These are phyloP conservation scores for Ascomycota sp. DNA, from an alignment of 2,329 filamentous ascomycete genomes.

Conservation along the genomic window DNA sequence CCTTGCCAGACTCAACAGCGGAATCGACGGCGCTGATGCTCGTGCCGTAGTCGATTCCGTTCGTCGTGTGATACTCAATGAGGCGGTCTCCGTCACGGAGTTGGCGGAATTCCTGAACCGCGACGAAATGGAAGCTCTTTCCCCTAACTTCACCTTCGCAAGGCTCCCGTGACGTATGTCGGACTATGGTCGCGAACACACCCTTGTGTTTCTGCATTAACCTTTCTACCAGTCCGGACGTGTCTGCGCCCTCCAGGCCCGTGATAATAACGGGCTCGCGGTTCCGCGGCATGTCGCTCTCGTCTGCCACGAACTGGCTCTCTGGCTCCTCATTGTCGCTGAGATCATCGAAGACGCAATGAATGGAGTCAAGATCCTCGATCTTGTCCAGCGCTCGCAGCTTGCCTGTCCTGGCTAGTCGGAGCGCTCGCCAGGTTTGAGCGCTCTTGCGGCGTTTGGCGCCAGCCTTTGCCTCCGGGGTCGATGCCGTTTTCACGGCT, in stretches of 20 bases:
- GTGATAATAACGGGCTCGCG: conserved; percentile 40
- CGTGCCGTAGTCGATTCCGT: conserved; percentile 31
- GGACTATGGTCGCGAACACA: conserved; percentile 36
- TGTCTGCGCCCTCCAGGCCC: conserved; percentile 38
- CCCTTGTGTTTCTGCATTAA: conserved; percentile 41
- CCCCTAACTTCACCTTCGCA: conserved; percentile 28
- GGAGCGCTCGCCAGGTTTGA: conserved; percentile 74
- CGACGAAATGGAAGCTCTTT: conserved; percentile 32
- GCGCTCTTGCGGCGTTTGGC: conserved; percentile 55
- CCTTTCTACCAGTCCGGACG: conserved; percentile 37
- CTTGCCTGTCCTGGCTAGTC: conserved; percentile 52
- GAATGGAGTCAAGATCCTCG: conserved; percentile 55
- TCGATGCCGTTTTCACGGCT: conserved; percentile 62
- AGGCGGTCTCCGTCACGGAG: conserved; percentile 37
- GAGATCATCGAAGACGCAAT: conserved; percentile 30
- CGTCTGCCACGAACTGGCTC: conserved; percentile 12
- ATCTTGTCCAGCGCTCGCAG: conserved; percentile 69
- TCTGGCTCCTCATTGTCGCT: conserved; percentile 14
- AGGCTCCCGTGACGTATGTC: conserved; percentile 30
- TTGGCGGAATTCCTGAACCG: conserved; percentile 28
- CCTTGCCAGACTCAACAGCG: conserved; percentile 30
- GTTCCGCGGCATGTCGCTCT: conserved; percentile 22
- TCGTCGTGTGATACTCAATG: conserved; percentile 29
- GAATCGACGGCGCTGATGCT: conserved; percentile 28
- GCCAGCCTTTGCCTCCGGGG: conserved; percentile 30